Evolutionary conservation across 805 yeast genomes (phyloP).

Genomic region (Myxozyma mucilagina): DNA sequence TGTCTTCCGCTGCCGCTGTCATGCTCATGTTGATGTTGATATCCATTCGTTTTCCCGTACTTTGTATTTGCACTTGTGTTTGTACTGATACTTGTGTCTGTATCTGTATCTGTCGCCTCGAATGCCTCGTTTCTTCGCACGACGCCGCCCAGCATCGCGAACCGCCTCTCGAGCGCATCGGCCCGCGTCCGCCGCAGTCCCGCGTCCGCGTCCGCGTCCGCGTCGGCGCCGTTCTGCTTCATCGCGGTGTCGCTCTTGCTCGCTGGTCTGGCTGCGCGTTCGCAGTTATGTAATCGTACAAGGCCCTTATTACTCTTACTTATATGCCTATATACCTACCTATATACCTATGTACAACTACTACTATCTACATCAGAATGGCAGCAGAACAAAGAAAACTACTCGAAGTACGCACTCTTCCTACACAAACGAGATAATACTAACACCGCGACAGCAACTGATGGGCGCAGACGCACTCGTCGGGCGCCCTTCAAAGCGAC

Average conservation of each 20-base stretch:
- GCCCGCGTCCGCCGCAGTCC: conserved; percentile 4
- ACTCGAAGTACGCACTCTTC: conserved; percentile 47
- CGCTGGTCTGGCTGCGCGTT: no score
- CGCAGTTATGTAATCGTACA: no score
- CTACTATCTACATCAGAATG: no score
- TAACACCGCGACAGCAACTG: conserved; percentile 48
- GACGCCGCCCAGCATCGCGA: background rate
- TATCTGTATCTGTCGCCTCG: background rate
- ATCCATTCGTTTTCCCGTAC: no score
- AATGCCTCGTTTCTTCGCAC: background rate
- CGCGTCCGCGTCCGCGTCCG: conserved; percentile 2
- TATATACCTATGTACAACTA: no score
- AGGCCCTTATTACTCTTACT: no score
- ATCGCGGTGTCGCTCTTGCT: background rate
- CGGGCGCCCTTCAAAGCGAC: conserved; percentile 41
- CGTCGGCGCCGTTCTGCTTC: background rate
- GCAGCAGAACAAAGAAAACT: conserved; percentile 76
- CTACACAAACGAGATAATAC: background rate
- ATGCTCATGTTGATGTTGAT: no score
- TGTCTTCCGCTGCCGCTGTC: no score
- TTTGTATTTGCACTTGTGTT: no score
- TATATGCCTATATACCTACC: no score
- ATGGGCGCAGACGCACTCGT: conserved; percentile 57
- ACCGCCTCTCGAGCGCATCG: conserved; percentile 1
- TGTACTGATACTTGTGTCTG: no score